A percentile compares a stretch with the other conserved stretches of the same genome.
Conservation (phyloP, 2,329 filamentous ascomycete species). For the Orbilia brochopaga region DNA sequence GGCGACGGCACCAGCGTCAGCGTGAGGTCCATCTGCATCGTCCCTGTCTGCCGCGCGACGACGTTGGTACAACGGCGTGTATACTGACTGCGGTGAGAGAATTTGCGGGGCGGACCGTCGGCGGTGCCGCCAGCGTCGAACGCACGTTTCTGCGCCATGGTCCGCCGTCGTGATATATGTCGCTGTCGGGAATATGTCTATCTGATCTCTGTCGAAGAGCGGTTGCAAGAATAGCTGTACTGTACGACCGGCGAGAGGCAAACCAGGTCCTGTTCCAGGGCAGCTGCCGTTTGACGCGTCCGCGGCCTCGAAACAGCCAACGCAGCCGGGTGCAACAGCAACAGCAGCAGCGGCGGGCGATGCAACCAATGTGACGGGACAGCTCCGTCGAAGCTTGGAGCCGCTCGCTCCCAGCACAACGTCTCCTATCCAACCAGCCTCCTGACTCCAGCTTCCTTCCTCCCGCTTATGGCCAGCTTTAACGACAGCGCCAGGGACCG, state of each 20-base stretch:
- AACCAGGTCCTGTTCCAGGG: not conserved
- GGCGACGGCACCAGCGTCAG: not conserved
- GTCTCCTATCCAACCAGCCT: not conserved
- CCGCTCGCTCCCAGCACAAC: not conserved
- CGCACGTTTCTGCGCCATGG: constrained; percentile 46
- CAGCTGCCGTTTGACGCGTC: not conserved
- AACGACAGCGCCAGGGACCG: not conserved
- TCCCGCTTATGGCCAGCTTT: constrained; percentile 1
- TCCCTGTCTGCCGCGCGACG: constrained; percentile 1
- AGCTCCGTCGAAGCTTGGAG: constrained; percentile 10
- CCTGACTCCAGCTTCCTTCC: not conserved
- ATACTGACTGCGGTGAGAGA: constrained; percentile 44
- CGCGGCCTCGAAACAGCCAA: not conserved
- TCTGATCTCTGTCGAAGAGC: too few species aligned
- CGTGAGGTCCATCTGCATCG: constrained; percentile 1
- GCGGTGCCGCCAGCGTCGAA: constrained; percentile 34
- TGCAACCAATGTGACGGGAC: too few species aligned
- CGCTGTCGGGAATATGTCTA: not conserved
- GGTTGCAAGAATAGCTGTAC: too few species aligned
- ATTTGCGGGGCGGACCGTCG: constrained; percentile 47
- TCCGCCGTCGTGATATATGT: not conserved
- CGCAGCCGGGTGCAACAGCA: constrained; percentile 3
- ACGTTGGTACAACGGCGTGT: not conserved
- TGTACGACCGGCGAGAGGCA: too few species aligned
- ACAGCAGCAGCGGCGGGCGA: not conserved